These are phyloP conservation scores for Fusarium concolor DNA, from an alignment of 2,329 filamentous ascomycete species.

Conservation along the genomic window DNA sequence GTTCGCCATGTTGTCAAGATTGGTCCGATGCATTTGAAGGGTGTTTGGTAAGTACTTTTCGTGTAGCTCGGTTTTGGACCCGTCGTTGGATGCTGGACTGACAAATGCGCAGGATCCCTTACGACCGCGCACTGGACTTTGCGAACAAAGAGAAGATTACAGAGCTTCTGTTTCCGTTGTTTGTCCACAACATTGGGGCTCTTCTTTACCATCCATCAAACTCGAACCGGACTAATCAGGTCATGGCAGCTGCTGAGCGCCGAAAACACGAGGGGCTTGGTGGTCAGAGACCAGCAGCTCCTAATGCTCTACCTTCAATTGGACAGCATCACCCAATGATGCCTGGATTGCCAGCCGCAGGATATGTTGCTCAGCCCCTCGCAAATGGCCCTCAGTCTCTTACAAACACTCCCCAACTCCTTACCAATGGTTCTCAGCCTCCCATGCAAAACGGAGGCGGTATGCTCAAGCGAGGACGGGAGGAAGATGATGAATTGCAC, in stretches of 20 bases:
- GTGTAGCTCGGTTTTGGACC: constrained; percentile 6
- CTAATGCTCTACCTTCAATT: constrained; percentile 71
- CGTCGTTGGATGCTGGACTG: constrained; percentile 34
- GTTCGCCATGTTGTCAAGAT: constrained; percentile 98
- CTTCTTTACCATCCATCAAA: constrained; percentile 95
- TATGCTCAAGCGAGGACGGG: constrained; percentile 60
- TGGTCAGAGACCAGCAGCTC: constrained; percentile 65
- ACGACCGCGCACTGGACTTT: constrained; percentile 96
- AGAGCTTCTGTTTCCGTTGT: constrained; percentile 91
- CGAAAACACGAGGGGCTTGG: constrained; percentile 77
- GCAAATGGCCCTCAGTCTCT: constrained; percentile 23
- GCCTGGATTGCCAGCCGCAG: constrained; percentile 23
- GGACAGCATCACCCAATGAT: constrained; percentile 63
- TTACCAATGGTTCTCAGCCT: constrained; percentile 28
- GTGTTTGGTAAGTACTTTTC: constrained; percentile 80
- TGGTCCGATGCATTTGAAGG: constrained; percentile 98
- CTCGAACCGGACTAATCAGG: constrained; percentile 81
- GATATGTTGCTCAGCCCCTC: constrained; percentile 22
- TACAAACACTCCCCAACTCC: constrained; percentile 31
- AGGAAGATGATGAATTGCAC: constrained; percentile 70
- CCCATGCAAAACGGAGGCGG: constrained; percentile 71
- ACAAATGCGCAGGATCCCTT: constrained; percentile 81
- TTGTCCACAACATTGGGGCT: constrained; percentile 96
- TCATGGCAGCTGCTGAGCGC: constrained; percentile 86
- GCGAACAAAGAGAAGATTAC: constrained; percentile 99